phyloP scores from a whole-genome alignment of 176 grass and related monocot species.

The Oryza meyeriana region DNA sequence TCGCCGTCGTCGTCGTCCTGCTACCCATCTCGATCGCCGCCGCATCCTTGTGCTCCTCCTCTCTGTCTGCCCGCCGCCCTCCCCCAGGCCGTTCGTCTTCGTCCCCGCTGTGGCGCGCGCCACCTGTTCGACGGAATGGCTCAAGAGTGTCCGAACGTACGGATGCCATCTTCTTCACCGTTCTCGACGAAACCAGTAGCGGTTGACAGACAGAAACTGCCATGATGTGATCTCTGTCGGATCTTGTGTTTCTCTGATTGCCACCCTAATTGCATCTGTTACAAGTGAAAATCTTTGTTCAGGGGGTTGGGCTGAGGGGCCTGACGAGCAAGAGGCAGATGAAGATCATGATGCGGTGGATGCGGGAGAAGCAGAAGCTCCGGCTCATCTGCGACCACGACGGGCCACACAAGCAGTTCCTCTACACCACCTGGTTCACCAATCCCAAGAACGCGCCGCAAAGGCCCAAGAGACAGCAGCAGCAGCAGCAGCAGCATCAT shows the following conservation, averaged over 20 bases:
- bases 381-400: slow-evolving; percentile 81
- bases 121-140: slow-evolving; percentile 41
- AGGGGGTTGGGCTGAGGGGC: slow-evolving; percentile 70
- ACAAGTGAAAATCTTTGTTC: neutral
- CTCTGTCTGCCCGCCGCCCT: neutral
- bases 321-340: slow-evolving; percentile 85
- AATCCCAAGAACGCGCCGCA: slow-evolving; percentile 67
- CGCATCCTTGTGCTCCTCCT: neutral
- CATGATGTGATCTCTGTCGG: neutral
- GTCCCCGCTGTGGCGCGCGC: neutral
- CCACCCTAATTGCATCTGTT: neutral
- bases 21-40: neutral
- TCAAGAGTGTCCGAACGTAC: neutral
- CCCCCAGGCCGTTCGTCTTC: neutral
- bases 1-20: too few relatives aligned
- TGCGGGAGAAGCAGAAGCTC: slow-evolving; percentile 91
- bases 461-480: slow-evolving; percentile 12
- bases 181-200: too few relatives aligned
- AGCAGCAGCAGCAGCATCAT: neutral
- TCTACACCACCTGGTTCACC: slow-evolving; percentile 98
- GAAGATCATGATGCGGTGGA: slow-evolving; percentile 95
- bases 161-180: neutral
- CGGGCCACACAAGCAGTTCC: slow-evolving; percentile 84
- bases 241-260: neutral
- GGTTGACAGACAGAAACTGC: neutral